Conservation (phyloP, 108 stramenopile genomes). For the Fragilaria crotonensis region DNA sequence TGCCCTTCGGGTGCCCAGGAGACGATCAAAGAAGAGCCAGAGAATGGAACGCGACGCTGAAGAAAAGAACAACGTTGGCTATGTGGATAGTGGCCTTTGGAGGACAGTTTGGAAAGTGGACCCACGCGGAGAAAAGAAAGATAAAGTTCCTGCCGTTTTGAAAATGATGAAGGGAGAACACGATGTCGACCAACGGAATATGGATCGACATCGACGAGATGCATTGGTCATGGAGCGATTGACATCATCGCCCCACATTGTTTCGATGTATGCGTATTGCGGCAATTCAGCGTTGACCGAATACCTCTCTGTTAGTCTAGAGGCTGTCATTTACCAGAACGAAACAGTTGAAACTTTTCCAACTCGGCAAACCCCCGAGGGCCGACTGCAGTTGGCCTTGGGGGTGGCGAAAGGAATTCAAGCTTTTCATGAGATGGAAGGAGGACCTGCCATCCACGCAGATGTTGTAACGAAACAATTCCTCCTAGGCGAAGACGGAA, state of each 20-base stretch:
- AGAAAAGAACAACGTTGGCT: conserved; percentile 23
- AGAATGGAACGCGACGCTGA: conserved; percentile 4
- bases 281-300: conserved; percentile 73
- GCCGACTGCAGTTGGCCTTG: conserved; percentile 47
- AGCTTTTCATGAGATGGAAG: conserved; percentile 36
- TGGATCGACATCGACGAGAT: conserved; percentile 80
- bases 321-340: conserved; percentile 26
- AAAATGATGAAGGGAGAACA: conserved; percentile 77
- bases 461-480: conserved; percentile 75
- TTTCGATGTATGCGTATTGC: conserved; percentile 66
- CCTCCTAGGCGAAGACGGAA: conserved; percentile 35
- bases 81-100: conserved; percentile 63
- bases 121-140: conserved; percentile 17
- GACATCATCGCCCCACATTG: conserved; percentile 46
- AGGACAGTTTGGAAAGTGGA: conserved; percentile 55
- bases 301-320: conserved; percentile 48
- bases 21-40: conserved; percentile 1
- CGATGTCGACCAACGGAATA: conserved; percentile 54
- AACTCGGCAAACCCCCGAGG: conserved; percentile 20
- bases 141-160: conserved; percentile 34
- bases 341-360: conserved; percentile 13
- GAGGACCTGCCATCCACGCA: conserved; percentile 61
- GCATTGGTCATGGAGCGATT: conserved; percentile 71
- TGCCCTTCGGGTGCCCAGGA: neutral
- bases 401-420: conserved; percentile 52